Conservation (phyloP, 345 rosid genomes). For the Populus pruinosa region DNA sequence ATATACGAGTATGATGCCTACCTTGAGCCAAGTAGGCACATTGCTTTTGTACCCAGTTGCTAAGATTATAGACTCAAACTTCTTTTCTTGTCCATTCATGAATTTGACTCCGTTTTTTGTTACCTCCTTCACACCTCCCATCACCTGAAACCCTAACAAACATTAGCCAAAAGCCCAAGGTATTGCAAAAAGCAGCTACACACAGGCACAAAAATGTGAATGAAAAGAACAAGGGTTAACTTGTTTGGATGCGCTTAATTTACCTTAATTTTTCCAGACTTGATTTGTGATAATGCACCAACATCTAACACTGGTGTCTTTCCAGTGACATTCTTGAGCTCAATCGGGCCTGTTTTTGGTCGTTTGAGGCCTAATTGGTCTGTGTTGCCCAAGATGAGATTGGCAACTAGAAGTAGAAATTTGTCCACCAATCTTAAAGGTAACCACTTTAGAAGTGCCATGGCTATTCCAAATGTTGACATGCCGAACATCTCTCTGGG, state of each 20-base stretch:
- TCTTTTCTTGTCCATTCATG: slow-evolving; percentile 69
- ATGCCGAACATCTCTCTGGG: slow-evolving; percentile 82
- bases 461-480: slow-evolving; percentile 80
- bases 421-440: slow-evolving; percentile 67
- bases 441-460: slow-evolving; percentile 75
- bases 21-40: slow-evolving; percentile 92
- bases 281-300: slow-evolving; percentile 68
- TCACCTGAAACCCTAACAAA: slow-evolving; percentile 43
- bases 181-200: neutral
- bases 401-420: slow-evolving; percentile 48
- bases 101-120: slow-evolving; percentile 65
- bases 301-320: slow-evolving; percentile 93
- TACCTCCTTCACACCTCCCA: slow-evolving; percentile 68
- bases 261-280: slow-evolving; percentile 74
- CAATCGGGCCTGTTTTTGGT: slow-evolving; percentile 85
- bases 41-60: slow-evolving; percentile 95
- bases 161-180: neutral
- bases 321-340: slow-evolving; percentile 79
- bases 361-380: slow-evolving; percentile 70
- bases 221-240: neutral
- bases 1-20: slow-evolving; percentile 17
- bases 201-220: neutral
- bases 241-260: neutral
- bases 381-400: slow-evolving; percentile 56
- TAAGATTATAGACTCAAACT: slow-evolving; percentile 68